These are phyloP conservation scores for Oropetium thomaeum DNA, from an alignment of 176 grass and related monocot genomes.

Conservation along the genomic window DNA sequence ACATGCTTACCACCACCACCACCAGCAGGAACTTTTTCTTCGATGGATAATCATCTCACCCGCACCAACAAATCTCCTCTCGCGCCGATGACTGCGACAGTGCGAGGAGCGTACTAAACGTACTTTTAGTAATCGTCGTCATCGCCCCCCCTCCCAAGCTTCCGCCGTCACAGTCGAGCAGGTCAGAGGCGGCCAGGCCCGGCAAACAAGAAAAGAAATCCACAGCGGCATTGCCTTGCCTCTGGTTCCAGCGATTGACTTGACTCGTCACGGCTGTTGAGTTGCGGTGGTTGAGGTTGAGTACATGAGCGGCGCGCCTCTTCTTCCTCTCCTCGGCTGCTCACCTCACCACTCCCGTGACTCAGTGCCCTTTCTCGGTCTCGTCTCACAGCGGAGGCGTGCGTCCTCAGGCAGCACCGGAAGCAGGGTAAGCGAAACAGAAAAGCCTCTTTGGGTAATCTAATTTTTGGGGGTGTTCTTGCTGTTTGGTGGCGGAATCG, in stretches of 20 bases:
- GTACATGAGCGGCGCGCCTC: background rate
- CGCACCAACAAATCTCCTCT: background rate
- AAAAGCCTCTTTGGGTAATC: conserved; percentile 1
- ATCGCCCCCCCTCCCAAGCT: conserved; percentile 21
- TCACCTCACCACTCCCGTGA: conserved; percentile 5
- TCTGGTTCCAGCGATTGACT: conserved; percentile 25
- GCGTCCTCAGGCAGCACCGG: background rate
- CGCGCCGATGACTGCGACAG: background rate
- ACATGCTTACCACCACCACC: background rate
- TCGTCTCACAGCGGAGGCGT: conserved; percentile 3
- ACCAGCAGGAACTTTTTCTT: background rate
- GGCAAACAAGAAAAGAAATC: background rate
- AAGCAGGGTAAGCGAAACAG: background rate
- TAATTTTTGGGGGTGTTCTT: background rate
- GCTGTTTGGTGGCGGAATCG: background rate
- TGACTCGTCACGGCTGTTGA: conserved; percentile 4
- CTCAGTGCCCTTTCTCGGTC: conserved; percentile 7
- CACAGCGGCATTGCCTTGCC: background rate
- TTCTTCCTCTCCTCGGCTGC: background rate
- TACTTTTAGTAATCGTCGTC: conserved; percentile 11
- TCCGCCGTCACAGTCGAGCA: background rate
- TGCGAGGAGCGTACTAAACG: background rate
- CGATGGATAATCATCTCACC: conserved; percentile 35
- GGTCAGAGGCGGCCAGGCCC: conserved; percentile 7
- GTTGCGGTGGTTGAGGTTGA: background rate